These are phyloP conservation scores for Lumnitzera racemosa DNA, from an alignment of 345 rosid genomes.

Conservation along the genomic window DNA sequence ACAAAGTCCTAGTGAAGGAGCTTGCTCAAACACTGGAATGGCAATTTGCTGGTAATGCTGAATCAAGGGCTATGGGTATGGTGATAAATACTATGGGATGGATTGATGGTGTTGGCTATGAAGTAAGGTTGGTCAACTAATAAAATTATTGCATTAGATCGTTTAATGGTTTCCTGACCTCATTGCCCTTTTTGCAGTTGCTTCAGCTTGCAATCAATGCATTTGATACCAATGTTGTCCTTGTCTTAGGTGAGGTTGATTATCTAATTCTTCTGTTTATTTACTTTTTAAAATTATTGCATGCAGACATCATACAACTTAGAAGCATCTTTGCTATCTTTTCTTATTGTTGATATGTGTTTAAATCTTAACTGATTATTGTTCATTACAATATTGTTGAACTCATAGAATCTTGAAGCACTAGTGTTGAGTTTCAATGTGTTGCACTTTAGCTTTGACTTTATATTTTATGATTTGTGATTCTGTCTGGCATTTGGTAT, in stretches of 20 bases:
- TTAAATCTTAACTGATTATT: too few species aligned
- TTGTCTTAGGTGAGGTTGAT: slow-evolving; percentile 82
- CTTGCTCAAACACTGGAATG: slow-evolving; percentile 76
- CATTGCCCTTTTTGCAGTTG: slow-evolving; percentile 38
- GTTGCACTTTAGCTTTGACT: too few species aligned
- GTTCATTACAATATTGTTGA: too few species aligned
- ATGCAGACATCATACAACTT: too few species aligned
- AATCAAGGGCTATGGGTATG: slow-evolving; percentile 81
- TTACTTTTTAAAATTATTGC: not conserved
- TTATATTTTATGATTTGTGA: too few species aligned
- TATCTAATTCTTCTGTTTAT: too few species aligned
- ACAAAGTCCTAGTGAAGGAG: slow-evolving; percentile 71
- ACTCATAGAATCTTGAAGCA: too few species aligned
- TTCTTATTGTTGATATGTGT: too few species aligned
- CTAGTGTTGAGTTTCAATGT: too few species aligned
- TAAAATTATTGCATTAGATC: too few species aligned
- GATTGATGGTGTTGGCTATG: slow-evolving; percentile 85
- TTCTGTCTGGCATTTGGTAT: too few species aligned
- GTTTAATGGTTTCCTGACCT: not conserved
- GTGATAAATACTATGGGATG: slow-evolving; percentile 97
- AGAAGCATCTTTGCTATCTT: too few species aligned
- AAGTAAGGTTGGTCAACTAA: slow-evolving; percentile 28
- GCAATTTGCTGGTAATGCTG: slow-evolving; percentile 62
- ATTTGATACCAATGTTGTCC: slow-evolving; percentile 75
- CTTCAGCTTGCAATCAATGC: slow-evolving; percentile 73